Conservation (phyloP, 2,329 filamentous ascomycete genomes). For the Colletotrichum sp. region DNA sequence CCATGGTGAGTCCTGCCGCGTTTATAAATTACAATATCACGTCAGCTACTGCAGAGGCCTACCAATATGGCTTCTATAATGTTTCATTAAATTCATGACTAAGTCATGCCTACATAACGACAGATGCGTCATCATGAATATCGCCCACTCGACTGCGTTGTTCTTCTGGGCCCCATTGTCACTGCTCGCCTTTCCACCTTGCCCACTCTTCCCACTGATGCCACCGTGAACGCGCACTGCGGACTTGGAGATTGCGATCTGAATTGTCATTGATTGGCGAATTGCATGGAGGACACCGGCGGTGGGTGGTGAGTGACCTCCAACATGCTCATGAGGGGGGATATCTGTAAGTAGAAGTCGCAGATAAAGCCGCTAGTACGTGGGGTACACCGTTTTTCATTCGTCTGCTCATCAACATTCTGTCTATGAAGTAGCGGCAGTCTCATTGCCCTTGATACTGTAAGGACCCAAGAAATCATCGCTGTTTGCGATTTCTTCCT, state of each 20-base stretch:
- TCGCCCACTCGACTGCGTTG: neutral
- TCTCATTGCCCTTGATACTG: slow-evolving; percentile 55
- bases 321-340: neutral
- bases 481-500: slow-evolving; percentile 88
- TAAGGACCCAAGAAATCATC: slow-evolving; percentile 82
- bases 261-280: neutral
- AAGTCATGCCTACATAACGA: neutral
- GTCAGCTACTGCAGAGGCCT: neutral
- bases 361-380: neutral
- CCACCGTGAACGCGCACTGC: neutral
- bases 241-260: neutral
- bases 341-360: neutral
- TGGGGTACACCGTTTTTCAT: neutral
- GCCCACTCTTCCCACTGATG: neutral
- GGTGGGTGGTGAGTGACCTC: neutral
- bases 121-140: neutral
- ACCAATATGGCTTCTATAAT: neutral
- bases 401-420: neutral
- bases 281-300: neutral
- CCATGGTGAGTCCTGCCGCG: neutral
- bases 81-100: neutral
- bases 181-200: neutral
- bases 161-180: neutral
- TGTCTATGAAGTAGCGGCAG: slow-evolving; percentile 35
- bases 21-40: neutral